Evolutionary conservation across 768 basidiomycete species (phyloP).

Genomic region (Amanita inopinata): DNA sequence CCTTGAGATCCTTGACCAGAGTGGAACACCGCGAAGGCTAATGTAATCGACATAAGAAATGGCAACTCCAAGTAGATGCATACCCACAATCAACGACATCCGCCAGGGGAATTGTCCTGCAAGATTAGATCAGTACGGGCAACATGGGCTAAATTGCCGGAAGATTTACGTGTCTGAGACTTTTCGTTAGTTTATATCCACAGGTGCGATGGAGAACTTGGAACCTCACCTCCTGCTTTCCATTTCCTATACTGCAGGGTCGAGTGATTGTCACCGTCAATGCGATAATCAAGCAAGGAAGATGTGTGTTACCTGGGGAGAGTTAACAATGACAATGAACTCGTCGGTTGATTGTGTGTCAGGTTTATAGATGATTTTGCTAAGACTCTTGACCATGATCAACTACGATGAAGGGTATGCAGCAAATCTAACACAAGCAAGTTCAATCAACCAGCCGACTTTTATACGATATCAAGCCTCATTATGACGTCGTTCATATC

Average conservation of each 20-base stretch:
- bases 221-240: conserved; percentile 62
- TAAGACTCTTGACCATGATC: conserved; percentile 38
- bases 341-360: conserved; percentile 63
- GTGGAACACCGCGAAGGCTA: conserved; percentile 66
- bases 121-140: conserved; percentile 13
- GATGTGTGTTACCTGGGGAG: conserved; percentile 51
- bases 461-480: not conserved
- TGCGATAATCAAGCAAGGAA: not conserved
- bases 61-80: not conserved
- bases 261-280: not conserved
- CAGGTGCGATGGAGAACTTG: conserved; percentile 10
- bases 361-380: conserved; percentile 76
- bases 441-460: not conserved
- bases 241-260: conserved; percentile 58
- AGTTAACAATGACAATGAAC: conserved; percentile 61
- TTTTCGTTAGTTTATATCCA: conserved; percentile 12
- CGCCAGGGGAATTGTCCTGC: conserved; percentile 59
- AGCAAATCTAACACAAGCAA: not conserved
- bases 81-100: conserved; percentile 74
- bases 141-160: not conserved
- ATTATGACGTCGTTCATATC: conserved; percentile 6
- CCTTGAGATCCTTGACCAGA: conserved; percentile 74
- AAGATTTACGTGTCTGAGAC: conserved; percentile 56
- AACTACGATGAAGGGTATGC: conserved; percentile 1
- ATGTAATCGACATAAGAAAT: not conserved